Percentiles rank a stretch among this genome's conserved stretches.
Conservation (phyloP, 1,139 yeast genomes). For the Suhomyces atakaporum region DNA sequence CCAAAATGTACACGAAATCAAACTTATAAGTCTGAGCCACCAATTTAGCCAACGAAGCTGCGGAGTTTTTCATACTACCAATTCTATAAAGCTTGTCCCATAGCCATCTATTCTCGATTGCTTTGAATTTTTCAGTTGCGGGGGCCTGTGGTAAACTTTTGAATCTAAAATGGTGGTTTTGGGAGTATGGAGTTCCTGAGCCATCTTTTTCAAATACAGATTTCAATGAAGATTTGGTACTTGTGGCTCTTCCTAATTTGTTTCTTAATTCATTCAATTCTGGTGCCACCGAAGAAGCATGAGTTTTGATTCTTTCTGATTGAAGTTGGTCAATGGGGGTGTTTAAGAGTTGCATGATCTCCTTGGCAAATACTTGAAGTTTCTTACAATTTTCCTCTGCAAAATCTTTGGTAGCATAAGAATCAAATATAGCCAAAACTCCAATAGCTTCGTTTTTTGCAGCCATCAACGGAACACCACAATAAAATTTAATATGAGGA, state of each 20-base stretch:
- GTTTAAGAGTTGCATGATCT: constrained; percentile 47
- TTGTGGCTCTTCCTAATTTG: constrained; percentile 59
- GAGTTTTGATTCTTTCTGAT: constrained; percentile 11
- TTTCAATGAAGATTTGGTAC: constrained; percentile 30
- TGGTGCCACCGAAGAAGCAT: not conserved
- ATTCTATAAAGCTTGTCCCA: constrained; percentile 43
- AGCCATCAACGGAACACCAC: constrained; percentile 59
- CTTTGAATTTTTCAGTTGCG: constrained; percentile 16
- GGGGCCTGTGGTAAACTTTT: constrained; percentile 13
- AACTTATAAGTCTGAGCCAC: constrained; percentile 41
- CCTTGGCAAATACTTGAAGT: constrained; percentile 41
- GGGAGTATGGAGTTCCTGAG: constrained; percentile 58
- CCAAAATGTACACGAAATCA: constrained; percentile 58
- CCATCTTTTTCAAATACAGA: constrained; percentile 62
- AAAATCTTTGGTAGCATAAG: constrained; percentile 42
- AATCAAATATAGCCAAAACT: constrained; percentile 60
- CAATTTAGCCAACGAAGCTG: constrained; percentile 40
- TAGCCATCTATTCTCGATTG: constrained; percentile 27
- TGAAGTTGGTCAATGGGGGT: constrained; percentile 25
- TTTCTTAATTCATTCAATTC: constrained; percentile 31
- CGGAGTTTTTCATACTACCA: constrained; percentile 47
- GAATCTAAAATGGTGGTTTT: constrained; percentile 46
- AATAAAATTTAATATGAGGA: constrained; percentile 61
- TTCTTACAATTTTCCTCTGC: constrained; percentile 33
- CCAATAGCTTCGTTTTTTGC: constrained; percentile 52